phyloP scores from a whole-genome alignment of 306 rosid genomes.

The Fragaria iinumae region DNA sequence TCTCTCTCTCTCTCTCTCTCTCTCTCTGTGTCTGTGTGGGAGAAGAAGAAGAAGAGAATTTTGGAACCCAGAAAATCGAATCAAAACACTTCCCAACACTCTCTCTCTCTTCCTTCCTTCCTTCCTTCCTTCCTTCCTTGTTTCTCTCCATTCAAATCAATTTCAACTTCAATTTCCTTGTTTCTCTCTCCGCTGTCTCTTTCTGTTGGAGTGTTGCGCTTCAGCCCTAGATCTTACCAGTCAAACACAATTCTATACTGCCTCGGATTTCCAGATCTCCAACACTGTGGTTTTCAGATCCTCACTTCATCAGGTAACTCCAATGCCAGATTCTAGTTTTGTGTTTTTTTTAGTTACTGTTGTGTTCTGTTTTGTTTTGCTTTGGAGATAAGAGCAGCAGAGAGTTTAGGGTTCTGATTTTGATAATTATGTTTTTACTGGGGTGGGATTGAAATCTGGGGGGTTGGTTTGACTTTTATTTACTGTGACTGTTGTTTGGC shows the following conservation, averaged over 20 bases:
- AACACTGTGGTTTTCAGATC: slow-evolving; percentile 28
- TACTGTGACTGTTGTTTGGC: slow-evolving; percentile 1
- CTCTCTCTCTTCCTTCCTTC: background rate
- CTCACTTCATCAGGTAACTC: slow-evolving; percentile 31
- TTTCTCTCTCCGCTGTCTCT: background rate
- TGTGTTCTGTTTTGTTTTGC: background rate
- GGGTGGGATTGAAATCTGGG: slow-evolving; percentile 16
- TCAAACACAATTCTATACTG: background rate
- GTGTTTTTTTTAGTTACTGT: slow-evolving; percentile 8
- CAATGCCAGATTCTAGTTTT: background rate
- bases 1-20: no score
- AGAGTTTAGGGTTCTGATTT: slow-evolving; percentile 34
- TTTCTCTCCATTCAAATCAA: background rate
- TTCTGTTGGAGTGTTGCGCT: background rate
- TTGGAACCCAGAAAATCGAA: background rate
- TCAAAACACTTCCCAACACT: background rate
- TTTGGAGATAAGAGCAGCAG: slow-evolving; percentile 3
- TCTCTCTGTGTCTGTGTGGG: background rate
- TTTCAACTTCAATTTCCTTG: background rate
- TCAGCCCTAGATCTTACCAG: slow-evolving; percentile 43
- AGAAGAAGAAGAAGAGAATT: background rate
- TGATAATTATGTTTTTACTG: background rate
- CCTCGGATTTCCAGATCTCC: slow-evolving; percentile 33
- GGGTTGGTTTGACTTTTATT: slow-evolving; percentile 29
- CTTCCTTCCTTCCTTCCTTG: background rate